Percentiles rank a stretch among this genome's conserved stretches.
Conservation (phyloP, 768 basidiomycete species). For the Amanita polypyramis region DNA sequence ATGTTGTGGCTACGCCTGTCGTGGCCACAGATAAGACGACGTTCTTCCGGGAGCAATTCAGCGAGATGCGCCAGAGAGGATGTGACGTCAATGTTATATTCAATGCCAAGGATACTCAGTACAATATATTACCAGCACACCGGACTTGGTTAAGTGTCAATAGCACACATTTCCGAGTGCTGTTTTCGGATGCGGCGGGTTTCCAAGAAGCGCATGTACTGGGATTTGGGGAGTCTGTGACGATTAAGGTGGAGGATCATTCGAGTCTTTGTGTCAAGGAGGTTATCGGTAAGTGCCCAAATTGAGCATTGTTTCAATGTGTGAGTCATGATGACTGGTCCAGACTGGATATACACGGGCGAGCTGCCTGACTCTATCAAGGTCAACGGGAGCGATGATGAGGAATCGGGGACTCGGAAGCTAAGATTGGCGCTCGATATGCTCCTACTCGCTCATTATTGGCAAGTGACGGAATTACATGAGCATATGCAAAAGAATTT, state of each 20-base stretch:
- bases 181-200: constrained; percentile 16
- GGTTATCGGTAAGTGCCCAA: background rate
- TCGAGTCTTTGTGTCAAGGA: constrained; percentile 14
- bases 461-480: too few species aligned
- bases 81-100: constrained; percentile 29
- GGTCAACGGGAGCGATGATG: too few species aligned
- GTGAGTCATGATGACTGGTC: background rate
- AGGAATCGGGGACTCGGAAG: too few species aligned
- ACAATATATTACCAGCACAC: constrained; percentile 25
- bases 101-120: constrained; percentile 11
- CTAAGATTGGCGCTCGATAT: too few species aligned
- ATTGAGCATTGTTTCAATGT: background rate
- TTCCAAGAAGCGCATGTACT: constrained; percentile 8
- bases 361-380: constrained; percentile 10
- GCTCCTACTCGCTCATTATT: too few species aligned
- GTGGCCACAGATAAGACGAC: constrained; percentile 10
- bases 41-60: constrained; percentile 19
- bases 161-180: constrained; percentile 19
- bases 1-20: constrained; percentile 7
- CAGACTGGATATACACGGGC: constrained; percentile 6
- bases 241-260: constrained; percentile 4
- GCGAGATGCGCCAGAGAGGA: constrained; percentile 21
- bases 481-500: too few species aligned
- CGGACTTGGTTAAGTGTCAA: constrained; percentile 26
- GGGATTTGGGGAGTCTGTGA: constrained; percentile 10